These are phyloP conservation scores for Exserohilum rostratum DNA, from an alignment of 2,329 filamentous ascomycete genomes.

Conservation along the genomic window DNA sequence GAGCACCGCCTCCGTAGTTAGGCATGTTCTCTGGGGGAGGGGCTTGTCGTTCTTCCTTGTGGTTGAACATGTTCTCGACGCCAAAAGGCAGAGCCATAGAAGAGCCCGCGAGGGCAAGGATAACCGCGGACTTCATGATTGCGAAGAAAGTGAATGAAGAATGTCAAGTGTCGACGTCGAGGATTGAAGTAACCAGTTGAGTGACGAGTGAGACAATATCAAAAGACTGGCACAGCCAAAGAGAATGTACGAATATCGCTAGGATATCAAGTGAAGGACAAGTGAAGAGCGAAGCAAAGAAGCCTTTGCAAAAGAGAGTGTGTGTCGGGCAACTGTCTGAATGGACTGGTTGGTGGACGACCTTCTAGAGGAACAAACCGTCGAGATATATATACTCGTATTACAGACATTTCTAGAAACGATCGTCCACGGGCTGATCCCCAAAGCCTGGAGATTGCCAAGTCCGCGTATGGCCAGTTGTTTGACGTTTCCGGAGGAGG, in stretches of 20 bases:
- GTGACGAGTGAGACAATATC: not conserved
- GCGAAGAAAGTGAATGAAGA: not conserved
- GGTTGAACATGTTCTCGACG: constrained; percentile 22
- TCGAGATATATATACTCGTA: constrained; percentile 18
- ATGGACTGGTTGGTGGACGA: constrained; percentile 17
- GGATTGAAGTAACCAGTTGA: not conserved
- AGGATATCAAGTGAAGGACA: constrained; percentile 17
- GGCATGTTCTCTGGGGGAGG: constrained; percentile 3
- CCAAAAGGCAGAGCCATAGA: constrained; percentile 24
- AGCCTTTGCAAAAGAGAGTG: constrained; percentile 7
- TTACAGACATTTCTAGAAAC: constrained; percentile 7
- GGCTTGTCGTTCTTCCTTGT: constrained; percentile 10
- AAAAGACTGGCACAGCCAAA: constrained; percentile 21
- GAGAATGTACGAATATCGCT: constrained; percentile 19
- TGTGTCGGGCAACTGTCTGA: constrained; percentile 2
- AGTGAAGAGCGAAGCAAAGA: constrained; percentile 10
- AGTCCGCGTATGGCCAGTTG: constrained; percentile 9
- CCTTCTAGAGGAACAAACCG: not conserved
- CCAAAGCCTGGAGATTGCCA: constrained; percentile 3
- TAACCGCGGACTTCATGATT: constrained; percentile 30
- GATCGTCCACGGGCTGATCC: constrained; percentile 19
- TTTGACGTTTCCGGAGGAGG: constrained; percentile 16
- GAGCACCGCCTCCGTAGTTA: not conserved
- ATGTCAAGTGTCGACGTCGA: not conserved
- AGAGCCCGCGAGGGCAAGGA: constrained; percentile 32